phyloP scores from a whole-genome alignment of 352 stramenopile genomes.

The Phytopythium sindhum region DNA sequence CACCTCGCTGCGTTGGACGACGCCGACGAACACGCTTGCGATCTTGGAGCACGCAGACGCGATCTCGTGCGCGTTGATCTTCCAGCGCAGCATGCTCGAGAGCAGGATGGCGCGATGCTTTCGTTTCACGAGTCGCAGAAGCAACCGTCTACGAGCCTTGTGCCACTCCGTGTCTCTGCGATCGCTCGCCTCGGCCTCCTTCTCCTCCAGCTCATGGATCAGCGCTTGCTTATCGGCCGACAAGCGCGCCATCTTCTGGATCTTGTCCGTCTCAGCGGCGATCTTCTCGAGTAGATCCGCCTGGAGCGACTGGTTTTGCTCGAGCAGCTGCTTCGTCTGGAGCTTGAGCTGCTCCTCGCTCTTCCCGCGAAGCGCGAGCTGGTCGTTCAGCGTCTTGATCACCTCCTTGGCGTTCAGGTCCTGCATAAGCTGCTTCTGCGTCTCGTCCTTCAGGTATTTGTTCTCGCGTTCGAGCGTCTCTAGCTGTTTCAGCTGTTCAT shows the following conservation, averaged over 20 bases:
- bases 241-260: slow-evolving; percentile 64
- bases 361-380: slow-evolving; percentile 46
- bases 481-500: slow-evolving; percentile 35
- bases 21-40: slow-evolving; percentile 13
- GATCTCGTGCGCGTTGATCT: slow-evolving; percentile 14
- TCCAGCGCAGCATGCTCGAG: slow-evolving; percentile 23
- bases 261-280: slow-evolving; percentile 53
- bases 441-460: slow-evolving; percentile 51
- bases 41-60: slow-evolving; percentile 13
- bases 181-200: slow-evolving; percentile 32
- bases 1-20: slow-evolving; percentile 6
- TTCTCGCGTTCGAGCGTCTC: slow-evolving; percentile 55
- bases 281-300: slow-evolving; percentile 70
- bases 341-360: slow-evolving; percentile 71
- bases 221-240: slow-evolving; percentile 58
- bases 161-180: slow-evolving; percentile 20
- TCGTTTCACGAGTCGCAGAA: slow-evolving; percentile 30
- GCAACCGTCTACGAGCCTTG: slow-evolving; percentile 20
- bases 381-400: slow-evolving; percentile 48
- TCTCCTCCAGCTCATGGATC: slow-evolving; percentile 44
- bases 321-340: slow-evolving; percentile 63
- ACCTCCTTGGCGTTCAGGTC: slow-evolving; percentile 48
- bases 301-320: slow-evolving; percentile 66
- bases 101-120: slow-evolving; percentile 28
- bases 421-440: slow-evolving; percentile 58